These are phyloP conservation scores for Lipomyces oligophaga DNA, from an alignment of 805 yeast species.

Conservation along the genomic window DNA sequence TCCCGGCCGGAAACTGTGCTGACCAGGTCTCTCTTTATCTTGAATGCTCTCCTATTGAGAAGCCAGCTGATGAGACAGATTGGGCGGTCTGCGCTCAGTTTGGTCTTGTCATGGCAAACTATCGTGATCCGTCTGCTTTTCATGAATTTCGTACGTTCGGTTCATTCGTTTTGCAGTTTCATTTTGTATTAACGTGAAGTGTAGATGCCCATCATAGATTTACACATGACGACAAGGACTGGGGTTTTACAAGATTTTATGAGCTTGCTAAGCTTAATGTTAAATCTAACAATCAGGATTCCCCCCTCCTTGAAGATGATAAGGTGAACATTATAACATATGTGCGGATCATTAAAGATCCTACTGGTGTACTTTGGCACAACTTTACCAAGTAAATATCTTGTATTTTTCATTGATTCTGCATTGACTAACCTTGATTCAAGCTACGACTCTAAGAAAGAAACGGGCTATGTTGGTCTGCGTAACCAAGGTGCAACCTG, in stretches of 20 bases:
- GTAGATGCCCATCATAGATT: constrained; percentile 72
- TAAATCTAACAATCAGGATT: constrained; percentile 39
- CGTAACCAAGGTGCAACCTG: constrained; percentile 98
- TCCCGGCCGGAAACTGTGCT: constrained; percentile 55
- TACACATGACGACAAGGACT: constrained; percentile 71
- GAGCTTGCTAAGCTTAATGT: constrained; percentile 46
- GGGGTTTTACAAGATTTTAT: constrained; percentile 88
- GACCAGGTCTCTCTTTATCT: constrained; percentile 67
- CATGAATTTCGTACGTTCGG: constrained; percentile 35
- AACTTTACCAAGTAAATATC: constrained; percentile 55
- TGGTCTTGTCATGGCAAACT: constrained; percentile 79
- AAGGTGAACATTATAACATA: constrained; percentile 68
- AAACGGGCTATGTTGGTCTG: constrained; percentile 88
- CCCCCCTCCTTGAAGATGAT: constrained; percentile 50
- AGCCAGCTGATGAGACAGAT: background rate
- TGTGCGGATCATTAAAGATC: constrained; percentile 74
- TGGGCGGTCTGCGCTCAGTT: constrained; percentile 95
- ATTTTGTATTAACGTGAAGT: background rate
- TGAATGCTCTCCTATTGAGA: constrained; percentile 54
- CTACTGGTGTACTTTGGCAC: constrained; percentile 94
- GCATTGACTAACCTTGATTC: background rate
- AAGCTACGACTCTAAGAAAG: constrained; percentile 75
- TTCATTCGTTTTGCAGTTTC: background rate
- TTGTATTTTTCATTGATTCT: background rate
- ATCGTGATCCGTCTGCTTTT: constrained; percentile 60